A percentile compares a stretch with the other conserved stretches of the same genome.
Conservation (phyloP, 257 asterid genomes). For the Solanum corneliomulleri region DNA sequence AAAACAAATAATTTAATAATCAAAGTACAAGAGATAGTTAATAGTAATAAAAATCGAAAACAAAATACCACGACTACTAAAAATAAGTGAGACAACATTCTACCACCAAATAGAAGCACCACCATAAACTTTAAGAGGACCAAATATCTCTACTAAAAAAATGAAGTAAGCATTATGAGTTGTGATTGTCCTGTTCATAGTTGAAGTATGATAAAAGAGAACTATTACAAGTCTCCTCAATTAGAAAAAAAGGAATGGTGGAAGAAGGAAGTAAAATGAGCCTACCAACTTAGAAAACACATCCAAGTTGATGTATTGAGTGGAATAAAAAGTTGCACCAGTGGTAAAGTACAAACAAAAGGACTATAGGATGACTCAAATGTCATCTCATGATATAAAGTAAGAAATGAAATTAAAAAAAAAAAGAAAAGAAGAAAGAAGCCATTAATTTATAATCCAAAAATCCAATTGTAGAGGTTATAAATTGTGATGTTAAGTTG, state of each 20-base stretch:
- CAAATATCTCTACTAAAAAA: neutral
- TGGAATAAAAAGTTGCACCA: neutral
- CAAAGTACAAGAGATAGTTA: neutral
- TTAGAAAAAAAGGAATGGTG: neutral
- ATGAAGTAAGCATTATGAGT: neutral
- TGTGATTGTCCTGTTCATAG: neutral
- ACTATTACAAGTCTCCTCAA: neutral
- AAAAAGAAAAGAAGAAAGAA: neutral
- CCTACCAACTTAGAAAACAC: neutral
- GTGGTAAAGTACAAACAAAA: neutral
- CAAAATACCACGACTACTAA: neutral
- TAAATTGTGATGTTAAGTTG: constrained; percentile 20
- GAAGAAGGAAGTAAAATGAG: neutral
- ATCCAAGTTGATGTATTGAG: neutral
- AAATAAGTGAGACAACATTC: neutral
- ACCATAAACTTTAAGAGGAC: neutral
- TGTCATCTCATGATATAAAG: neutral
- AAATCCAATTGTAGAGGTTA: constrained; percentile 25
- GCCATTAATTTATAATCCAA: neutral
- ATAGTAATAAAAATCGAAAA: neutral
- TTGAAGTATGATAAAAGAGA: neutral
- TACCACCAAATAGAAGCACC: neutral
- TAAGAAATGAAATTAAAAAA: neutral
- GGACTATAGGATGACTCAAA: neutral
- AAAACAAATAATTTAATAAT: neutral